phyloP scores from a whole-genome alignment of 129 eudicot genomes.

The Chrysanthemum seticuspe region DNA sequence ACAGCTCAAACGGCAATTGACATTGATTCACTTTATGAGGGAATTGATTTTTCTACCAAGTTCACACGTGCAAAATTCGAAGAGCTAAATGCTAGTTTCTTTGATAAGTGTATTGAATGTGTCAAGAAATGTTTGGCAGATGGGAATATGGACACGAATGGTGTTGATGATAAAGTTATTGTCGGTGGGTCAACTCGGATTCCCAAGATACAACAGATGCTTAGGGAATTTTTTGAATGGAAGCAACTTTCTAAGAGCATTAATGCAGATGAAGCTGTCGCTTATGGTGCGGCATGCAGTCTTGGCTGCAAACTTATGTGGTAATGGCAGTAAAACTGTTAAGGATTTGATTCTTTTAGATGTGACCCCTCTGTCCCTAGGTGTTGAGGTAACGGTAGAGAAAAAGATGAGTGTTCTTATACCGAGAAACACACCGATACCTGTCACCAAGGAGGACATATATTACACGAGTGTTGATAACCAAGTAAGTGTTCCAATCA shows the following conservation, averaged over 20 bases:
- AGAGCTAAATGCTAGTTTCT: constrained; percentile 14
- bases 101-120: constrained; percentile 9
- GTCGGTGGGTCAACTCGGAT: constrained; percentile 27
- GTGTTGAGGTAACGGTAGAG: not conserved
- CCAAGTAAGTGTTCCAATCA: not conserved
- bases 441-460: not conserved
- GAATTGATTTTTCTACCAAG: constrained; percentile 16
- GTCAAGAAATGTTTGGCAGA: constrained; percentile 20
- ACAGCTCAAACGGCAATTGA: constrained; percentile 5
- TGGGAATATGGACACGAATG: constrained; percentile 14
- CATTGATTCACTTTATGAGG: constrained; percentile 18
- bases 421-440: constrained; percentile 25
- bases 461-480: not conserved
- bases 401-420: constrained; percentile 1
- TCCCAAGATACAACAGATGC: constrained; percentile 23
- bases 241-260: constrained; percentile 18
- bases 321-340: constrained; percentile 8
- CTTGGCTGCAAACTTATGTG: constrained; percentile 26
- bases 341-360: constrained; percentile 22
- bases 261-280: constrained; percentile 23
- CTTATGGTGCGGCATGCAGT: constrained; percentile 24
- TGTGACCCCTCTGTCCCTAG: constrained; percentile 28
- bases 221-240: constrained; percentile 13
- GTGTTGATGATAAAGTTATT: constrained; percentile 20
- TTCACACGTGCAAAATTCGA: constrained; percentile 14